Evolutionary conservation across 2,329 filamentous ascomycete species (phyloP).

Genomic region (Sporothrix variecibatus): DNA sequence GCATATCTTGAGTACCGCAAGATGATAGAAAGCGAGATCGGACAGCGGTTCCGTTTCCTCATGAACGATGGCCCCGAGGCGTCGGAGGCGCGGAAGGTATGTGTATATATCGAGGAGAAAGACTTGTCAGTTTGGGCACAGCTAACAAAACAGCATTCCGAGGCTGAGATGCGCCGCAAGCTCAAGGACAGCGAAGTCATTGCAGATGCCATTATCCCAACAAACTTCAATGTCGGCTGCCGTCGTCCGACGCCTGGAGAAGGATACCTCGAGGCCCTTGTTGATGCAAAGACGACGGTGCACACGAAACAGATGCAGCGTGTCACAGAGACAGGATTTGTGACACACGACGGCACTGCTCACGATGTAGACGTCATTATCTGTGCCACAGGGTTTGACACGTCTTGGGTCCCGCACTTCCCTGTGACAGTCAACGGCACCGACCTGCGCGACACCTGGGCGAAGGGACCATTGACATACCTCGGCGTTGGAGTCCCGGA

Average conservation of each 20-base stretch:
- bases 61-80: constrained; percentile 30
- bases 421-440: constrained; percentile 10
- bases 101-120: constrained; percentile 27
- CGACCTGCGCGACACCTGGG: constrained; percentile 29
- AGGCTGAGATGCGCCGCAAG: constrained; percentile 6
- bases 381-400: constrained; percentile 45
- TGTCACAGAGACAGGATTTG: constrained; percentile 39
- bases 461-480: constrained; percentile 43
- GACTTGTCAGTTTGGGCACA: no score
- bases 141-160: not conserved
- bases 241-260: constrained; percentile 46
- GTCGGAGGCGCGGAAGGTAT: constrained; percentile 33
- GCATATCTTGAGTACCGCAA: constrained; percentile 46
- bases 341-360: constrained; percentile 36
- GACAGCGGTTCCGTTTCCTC: constrained; percentile 38
- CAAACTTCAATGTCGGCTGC: constrained; percentile 48
- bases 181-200: constrained; percentile 37
- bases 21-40: constrained; percentile 41
- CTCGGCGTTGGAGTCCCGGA: constrained; percentile 37
- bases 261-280: constrained; percentile 46
- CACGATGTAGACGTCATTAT: constrained; percentile 35
- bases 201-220: constrained; percentile 46
- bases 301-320: constrained; percentile 43
- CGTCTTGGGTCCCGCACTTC: constrained; percentile 39
- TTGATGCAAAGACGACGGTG: constrained; percentile 46